Conservation (phyloP, 2,329 filamentous ascomycete genomes). For the Colletotrichum sp. region DNA sequence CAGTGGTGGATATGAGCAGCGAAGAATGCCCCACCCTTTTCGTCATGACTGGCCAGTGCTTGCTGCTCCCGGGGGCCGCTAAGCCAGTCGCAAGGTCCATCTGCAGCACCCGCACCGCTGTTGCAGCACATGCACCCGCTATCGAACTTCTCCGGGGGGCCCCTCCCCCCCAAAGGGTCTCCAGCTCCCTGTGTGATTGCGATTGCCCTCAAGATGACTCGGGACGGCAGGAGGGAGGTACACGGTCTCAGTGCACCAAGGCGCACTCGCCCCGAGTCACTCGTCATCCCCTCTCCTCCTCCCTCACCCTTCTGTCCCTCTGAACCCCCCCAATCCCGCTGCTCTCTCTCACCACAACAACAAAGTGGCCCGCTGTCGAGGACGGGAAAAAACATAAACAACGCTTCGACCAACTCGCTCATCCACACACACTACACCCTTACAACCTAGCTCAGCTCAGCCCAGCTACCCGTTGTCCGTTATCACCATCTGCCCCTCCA, state of each 20-base stretch:
- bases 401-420: slow-evolving; percentile 25
- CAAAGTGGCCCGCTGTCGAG: slow-evolving; percentile 12
- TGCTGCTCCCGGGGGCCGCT: slow-evolving; percentile 3
- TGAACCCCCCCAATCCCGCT: not conserved
- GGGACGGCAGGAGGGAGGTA: not conserved
- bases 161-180: not conserved
- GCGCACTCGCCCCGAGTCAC: not conserved
- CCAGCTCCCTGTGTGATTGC: not conserved
- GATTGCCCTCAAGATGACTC: not conserved
- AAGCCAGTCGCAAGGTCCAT: not conserved
- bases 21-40: not conserved
- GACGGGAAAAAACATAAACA: slow-evolving; percentile 37
- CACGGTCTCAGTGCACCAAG: not conserved
- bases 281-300: slow-evolving; percentile 24
- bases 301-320: not conserved
- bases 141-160: not conserved
- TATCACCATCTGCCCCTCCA: slow-evolving; percentile 20
- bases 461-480: slow-evolving; percentile 3
- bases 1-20: not conserved
- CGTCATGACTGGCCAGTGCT: not conserved
- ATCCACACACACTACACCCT: slow-evolving; percentile 5
- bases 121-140: not conserved
- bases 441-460: slow-evolving; percentile 13
- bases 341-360: not conserved
- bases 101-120: not conserved